These are phyloP conservation scores for Pleurotus djamor DNA, from an alignment of 768 basidiomycete genomes.

Conservation along the genomic window DNA sequence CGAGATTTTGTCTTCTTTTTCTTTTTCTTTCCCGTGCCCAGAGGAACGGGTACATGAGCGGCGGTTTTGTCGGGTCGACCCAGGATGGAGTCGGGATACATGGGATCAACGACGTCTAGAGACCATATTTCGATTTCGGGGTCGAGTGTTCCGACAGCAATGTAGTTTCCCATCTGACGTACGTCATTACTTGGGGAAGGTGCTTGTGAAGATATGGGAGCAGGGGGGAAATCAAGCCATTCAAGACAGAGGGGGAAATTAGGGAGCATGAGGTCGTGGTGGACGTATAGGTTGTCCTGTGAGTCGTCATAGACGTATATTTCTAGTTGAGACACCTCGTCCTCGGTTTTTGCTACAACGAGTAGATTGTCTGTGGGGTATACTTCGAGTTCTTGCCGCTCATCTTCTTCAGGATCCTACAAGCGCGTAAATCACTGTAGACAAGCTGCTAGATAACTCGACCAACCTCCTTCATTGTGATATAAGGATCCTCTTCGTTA, in stretches of 20 bases:
- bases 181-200: constrained; percentile 18
- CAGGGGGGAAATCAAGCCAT: constrained; percentile 95
- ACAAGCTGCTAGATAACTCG: not conserved
- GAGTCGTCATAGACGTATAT: constrained; percentile 94
- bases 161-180: constrained; percentile 72
- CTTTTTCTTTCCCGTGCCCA: constrained; percentile 97
- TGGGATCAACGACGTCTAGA: constrained; percentile 86
- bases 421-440: constrained; percentile 14
- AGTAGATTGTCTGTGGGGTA: constrained; percentile 90
- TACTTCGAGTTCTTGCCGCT: constrained; percentile 88
- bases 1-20: constrained; percentile 82
- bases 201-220: constrained; percentile 31
- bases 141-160: constrained; percentile 96
- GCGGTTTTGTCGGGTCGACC: constrained; percentile 86
- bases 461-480: constrained; percentile 90
- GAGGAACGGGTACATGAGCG: constrained; percentile 72
- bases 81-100: constrained; percentile 91
- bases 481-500: constrained; percentile 94
- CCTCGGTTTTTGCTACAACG: constrained; percentile 92
- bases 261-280: constrained; percentile 97
- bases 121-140: constrained; percentile 99
- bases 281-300: constrained; percentile 89
- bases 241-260: constrained; percentile 98
- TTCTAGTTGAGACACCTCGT: constrained; percentile 94
- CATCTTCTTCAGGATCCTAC: constrained; percentile 75